Evolutionary conservation across 108 stramenopile species (phyloP).

Genomic region (Cyclotella atomus): DNA sequence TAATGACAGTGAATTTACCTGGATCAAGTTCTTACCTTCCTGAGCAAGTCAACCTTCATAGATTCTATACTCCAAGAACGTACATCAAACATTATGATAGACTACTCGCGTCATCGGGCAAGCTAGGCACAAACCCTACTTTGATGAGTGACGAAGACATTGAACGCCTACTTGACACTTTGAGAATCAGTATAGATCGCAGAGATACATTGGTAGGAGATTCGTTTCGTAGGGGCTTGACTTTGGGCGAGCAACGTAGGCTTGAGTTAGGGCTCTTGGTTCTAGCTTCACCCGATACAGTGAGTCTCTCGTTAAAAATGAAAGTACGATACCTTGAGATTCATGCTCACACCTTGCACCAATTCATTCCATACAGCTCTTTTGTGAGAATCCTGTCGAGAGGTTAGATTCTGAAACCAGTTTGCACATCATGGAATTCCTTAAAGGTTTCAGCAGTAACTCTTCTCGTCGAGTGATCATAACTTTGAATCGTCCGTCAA

Average conservation of each 20-base stretch:
- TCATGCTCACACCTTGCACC: neutral
- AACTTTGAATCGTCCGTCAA: conserved; percentile 61
- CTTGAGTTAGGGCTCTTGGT: conserved; percentile 78
- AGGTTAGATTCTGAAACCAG: conserved; percentile 56
- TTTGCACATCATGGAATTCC: conserved; percentile 66
- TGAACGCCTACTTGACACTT: conserved; percentile 35
- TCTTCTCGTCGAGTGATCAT: conserved; percentile 56
- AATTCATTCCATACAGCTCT: neutral
- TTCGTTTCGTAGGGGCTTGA: conserved; percentile 69
- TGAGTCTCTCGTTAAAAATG: neutral
- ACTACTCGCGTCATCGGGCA: conserved; percentile 15
- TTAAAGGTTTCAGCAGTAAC: conserved; percentile 48
- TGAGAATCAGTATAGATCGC: conserved; percentile 58
- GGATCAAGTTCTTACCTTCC: conserved; percentile 55
- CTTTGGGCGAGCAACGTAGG: conserved; percentile 77
- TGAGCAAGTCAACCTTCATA: conserved; percentile 57
- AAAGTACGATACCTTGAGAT: neutral
- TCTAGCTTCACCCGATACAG: conserved; percentile 42
- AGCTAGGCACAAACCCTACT: neutral
- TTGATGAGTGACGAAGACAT: conserved; percentile 21
- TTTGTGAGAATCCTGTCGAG: conserved; percentile 28
- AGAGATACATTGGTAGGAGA: conserved; percentile 67
- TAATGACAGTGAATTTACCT: conserved; percentile 45
- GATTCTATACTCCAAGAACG: conserved; percentile 60
- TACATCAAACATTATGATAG: conserved; percentile 65